Base-by-base conservation (phyloP, 352 stramenopile genomes). In the Phytophthora syringae region DNA sequence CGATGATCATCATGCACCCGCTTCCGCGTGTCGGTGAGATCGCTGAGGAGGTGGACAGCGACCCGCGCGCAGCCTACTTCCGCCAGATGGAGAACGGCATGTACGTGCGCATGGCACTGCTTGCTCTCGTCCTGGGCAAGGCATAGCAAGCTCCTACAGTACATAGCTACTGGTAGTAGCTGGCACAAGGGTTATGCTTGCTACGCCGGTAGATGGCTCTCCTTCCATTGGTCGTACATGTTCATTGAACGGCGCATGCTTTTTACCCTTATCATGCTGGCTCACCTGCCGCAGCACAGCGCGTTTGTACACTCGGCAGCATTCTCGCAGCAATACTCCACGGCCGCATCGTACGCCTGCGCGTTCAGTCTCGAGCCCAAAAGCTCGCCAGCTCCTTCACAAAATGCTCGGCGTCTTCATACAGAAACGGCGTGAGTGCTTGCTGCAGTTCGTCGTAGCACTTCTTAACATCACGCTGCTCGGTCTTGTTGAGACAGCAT, bases 21-120 rank as follows among this genome's bases (percentile, higher is more conserved):
- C 82, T 99, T 18, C 98, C 98, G 13, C 85, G 98, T 54, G 94
- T 99, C 9, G 96, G 97, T 60, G 98, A 99, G 74, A 99, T 99
- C 66, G 74, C 82, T 7, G 89, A 98, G 57, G 96, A 99, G 40
- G 93, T 99, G 20, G 98, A 99, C 76, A 72, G 69, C 10, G 95
- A 99, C 75, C 95, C 96, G 37, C 89, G 96, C 48, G 96, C 97
- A 37, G 97, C 95, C 11, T 99, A 99, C 77, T 99, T 99, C 72
- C 84, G 96, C 61, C 96, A 99, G 82, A 97, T 97, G 89, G 86
- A 96, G 72, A 98, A 99, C 84, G 98, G 98, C 58, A 99, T 99
- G 97, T 99, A 97, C 79, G 94, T 98, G 61, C 92, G 98, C 72
- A 99, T 99, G 97, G 98, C 98, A 44, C 73, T 99, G 64, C 86